Evolutionary conservation across 2,329 filamentous ascomycete species (phyloP).

Genomic region (Colletotrichum brevisporum): DNA sequence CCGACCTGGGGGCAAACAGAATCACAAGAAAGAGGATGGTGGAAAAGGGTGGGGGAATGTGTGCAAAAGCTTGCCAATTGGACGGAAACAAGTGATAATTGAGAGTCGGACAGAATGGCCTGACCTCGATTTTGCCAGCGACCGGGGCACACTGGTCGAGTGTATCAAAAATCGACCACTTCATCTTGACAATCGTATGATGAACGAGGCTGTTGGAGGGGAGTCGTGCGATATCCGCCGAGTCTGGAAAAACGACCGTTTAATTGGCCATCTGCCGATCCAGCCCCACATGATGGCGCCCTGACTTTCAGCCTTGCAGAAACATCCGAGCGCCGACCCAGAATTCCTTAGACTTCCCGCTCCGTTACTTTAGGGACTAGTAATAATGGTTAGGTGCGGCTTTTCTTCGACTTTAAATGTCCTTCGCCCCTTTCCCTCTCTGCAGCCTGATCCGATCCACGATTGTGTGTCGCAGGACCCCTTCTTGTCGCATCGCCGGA

Average conservation of each 20-base stretch:
- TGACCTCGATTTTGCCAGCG: conserved; percentile 41
- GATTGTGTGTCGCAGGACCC: too few species aligned
- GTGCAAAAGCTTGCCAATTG: conserved; percentile 28
- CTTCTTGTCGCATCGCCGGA: too few species aligned
- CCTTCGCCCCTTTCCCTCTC: too few species aligned
- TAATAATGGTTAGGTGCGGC: conserved; percentile 2
- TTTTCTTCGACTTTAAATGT: too few species aligned
- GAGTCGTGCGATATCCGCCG: conserved; percentile 43
- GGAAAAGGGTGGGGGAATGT: background rate
- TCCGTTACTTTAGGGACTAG: conserved; percentile 23
- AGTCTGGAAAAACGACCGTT: conserved; percentile 15
- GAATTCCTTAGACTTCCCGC: conserved; percentile 37
- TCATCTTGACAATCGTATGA: conserved; percentile 53
- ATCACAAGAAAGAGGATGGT: background rate
- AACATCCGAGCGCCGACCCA: conserved; percentile 19
- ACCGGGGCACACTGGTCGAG: conserved; percentile 35
- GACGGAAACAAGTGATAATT: conserved; percentile 21
- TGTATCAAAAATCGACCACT: conserved; percentile 41
- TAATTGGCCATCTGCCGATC: conserved; percentile 27
- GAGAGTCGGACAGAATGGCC: conserved; percentile 40
- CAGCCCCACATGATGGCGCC: conserved; percentile 7
- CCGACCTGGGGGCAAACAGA: conserved; percentile 17
- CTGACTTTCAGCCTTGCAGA: conserved; percentile 35
- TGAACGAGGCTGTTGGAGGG: conserved; percentile 53
- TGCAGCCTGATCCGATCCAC: too few species aligned